Conservation (phyloP, 2,329 filamentous ascomycete genomes). For the Epichloe hybrida region DNA sequence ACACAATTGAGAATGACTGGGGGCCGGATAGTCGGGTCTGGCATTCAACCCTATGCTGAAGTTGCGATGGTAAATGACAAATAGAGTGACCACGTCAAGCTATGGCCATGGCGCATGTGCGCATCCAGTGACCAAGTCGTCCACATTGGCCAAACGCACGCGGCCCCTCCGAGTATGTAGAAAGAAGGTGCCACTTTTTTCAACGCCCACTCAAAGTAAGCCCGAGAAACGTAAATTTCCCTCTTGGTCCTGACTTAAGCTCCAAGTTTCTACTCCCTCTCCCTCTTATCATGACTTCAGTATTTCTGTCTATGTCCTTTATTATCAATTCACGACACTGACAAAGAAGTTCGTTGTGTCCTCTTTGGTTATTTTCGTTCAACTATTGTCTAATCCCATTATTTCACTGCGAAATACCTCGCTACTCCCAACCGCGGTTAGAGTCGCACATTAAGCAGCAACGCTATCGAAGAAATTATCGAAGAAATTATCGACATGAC, state of each 20-base stretch:
- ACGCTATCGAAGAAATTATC: neutral
- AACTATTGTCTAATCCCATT: neutral
- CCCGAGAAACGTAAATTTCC: neutral
- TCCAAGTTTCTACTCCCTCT: conserved; percentile 6
- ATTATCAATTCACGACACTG: too few species aligned
- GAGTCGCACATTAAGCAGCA: neutral
- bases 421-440: neutral
- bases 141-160: neutral
- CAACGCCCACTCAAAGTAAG: neutral
- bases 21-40: neutral
- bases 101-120: neutral
- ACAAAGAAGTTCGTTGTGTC: neutral
- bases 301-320: neutral
- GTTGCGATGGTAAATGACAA: neutral
- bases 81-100: conserved; percentile 5
- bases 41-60: neutral
- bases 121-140: neutral
- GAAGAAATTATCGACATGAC: neutral
- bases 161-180: neutral
- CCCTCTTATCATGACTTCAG: neutral
- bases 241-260: neutral
- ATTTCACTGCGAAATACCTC: neutral
- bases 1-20: neutral
- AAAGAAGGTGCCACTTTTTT: neutral
- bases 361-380: neutral